These are phyloP conservation scores for Vaucheria bursata DNA, from an alignment of 352 stramenopile genomes.

Conservation along the genomic window DNA sequence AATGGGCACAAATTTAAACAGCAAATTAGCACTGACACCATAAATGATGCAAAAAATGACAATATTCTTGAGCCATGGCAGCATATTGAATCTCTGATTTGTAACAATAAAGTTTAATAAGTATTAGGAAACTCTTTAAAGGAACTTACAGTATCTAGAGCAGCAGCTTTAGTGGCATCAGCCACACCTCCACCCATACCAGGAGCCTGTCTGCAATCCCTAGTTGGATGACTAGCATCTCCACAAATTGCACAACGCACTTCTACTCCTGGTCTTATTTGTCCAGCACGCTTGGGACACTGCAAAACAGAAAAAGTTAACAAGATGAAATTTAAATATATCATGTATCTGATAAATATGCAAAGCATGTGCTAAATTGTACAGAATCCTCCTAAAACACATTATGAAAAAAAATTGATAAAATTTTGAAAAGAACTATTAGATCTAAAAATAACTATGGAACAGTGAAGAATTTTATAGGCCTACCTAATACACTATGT, in stretches of 20 bases:
- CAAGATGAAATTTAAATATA: too few species aligned
- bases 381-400: too few species aligned
- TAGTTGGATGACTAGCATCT: conserved; percentile 89
- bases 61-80: not conserved
- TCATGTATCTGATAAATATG: too few species aligned
- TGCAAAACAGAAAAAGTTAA: conserved; percentile 4
- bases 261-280: conserved; percentile 66
- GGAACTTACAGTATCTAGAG: conserved; percentile 8
- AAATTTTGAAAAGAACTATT: too few species aligned
- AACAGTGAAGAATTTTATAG: too few species aligned
- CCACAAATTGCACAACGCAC: conserved; percentile 96
- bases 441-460: too few species aligned
- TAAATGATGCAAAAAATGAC: not conserved
- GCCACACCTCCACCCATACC: not conserved
- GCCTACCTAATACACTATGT: too few species aligned
- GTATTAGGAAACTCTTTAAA: too few species aligned
- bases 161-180: conserved; percentile 3
- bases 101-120: not conserved
- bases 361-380: too few species aligned
- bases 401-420: too few species aligned
- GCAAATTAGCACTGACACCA: not conserved
- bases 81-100: not conserved
- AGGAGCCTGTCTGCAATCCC: conserved; percentile 86
- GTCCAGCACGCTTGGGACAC: conserved; percentile 52
- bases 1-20: not conserved